phyloP scores from a whole-genome alignment of 169 alveolate genomes.

The Plasmodium adleri region DNA sequence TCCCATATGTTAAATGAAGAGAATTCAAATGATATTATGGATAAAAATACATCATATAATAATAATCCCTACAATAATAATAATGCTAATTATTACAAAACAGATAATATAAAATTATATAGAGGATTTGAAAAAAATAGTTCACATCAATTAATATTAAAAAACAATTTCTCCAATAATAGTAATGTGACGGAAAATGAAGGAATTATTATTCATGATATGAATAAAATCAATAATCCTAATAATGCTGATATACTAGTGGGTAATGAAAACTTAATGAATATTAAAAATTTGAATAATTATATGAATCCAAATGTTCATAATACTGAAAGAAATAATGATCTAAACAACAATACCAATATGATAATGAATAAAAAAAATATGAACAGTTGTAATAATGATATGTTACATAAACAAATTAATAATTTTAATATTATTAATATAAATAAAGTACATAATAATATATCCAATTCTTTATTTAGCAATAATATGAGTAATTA shows the following conservation, averaged over 20 bases:
- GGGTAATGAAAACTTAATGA: background rate
- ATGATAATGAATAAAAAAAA: background rate
- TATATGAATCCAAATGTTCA: too few relatives aligned
- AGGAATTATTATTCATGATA: background rate
- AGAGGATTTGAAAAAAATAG: constrained; percentile 20
- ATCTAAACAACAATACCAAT: too few relatives aligned
- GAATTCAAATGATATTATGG: constrained; percentile 8
- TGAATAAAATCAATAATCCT: background rate
- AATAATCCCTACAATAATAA: background rate
- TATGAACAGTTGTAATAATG: background rate
- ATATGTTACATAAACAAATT: background rate
- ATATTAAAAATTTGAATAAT: too few relatives aligned
- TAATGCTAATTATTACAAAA: constrained; percentile 51
- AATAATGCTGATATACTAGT: background rate
- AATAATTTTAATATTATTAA: too few relatives aligned
- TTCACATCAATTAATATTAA: constrained; percentile 17
- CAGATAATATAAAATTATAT: constrained; percentile 30
- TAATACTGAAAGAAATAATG: too few relatives aligned
- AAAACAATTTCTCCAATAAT: constrained; percentile 34
- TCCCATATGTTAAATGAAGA: too few relatives aligned
- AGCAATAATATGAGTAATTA: constrained; percentile 1
- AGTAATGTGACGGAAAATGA: constrained; percentile 21
- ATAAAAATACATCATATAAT: constrained; percentile 17
- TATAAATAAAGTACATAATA: too few relatives aligned
- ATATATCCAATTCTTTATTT: background rate